phyloP scores from a whole-genome alignment of 306 rosid species.

The peach (Prunus persica) region DNA sequence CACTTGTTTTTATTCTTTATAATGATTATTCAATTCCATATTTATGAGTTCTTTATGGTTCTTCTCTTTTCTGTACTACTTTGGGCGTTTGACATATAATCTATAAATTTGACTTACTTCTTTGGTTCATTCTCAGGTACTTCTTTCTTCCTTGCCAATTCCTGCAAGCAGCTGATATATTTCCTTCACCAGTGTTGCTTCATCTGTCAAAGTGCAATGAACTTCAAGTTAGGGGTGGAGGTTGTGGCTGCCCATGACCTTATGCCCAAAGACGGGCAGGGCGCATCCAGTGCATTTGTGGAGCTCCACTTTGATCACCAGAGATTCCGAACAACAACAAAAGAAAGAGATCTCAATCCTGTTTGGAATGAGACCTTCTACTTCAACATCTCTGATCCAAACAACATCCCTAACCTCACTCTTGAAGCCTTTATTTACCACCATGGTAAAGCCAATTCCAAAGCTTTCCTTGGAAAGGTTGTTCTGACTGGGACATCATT shows the following conservation, averaged over 20 bases:
- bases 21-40: neutral
- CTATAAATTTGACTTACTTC: neutral
- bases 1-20: neutral
- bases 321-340: conserved; percentile 62
- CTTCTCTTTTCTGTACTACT: neutral
- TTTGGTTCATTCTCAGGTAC: conserved; percentile 35
- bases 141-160: conserved; percentile 4
- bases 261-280: conserved; percentile 74
- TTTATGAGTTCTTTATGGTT: neutral
- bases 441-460: conserved; percentile 43
- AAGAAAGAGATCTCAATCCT: conserved; percentile 74
- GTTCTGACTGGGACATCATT: conserved; percentile 79
- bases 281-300: conserved; percentile 60
- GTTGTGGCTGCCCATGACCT: conserved; percentile 84
- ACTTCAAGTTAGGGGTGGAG: conserved; percentile 75
- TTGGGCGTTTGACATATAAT: neutral
- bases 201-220: conserved; percentile 42
- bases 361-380: conserved; percentile 80
- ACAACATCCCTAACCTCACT: conserved; percentile 40
- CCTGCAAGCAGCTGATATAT: conserved; percentile 19
- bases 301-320: conserved; percentile 84
- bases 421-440: conserved; percentile 63
- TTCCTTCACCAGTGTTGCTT: neutral
- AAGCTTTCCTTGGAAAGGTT: conserved; percentile 59
- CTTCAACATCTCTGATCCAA: conserved; percentile 81